Conservation (phyloP, 2,329 filamentous ascomycete genomes). For the Diaporthe ilicicola region DNA sequence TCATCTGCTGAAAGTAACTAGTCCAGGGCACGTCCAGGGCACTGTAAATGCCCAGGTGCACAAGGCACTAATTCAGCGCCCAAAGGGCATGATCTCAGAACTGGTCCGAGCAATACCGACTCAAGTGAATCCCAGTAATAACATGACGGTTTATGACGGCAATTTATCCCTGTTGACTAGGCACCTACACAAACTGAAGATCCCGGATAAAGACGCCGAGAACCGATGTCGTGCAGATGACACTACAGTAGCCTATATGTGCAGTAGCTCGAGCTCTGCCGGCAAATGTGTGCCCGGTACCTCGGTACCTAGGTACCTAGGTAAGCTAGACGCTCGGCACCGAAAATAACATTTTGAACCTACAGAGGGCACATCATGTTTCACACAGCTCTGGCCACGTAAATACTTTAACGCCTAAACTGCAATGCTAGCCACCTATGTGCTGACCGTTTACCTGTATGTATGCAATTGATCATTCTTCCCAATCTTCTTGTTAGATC, state of each 20-base stretch:
- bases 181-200: not conserved
- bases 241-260: not conserved
- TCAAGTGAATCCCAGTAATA: not conserved
- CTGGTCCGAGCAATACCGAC: not conserved
- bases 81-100: not conserved
- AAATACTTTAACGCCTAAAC: too few relatives aligned
- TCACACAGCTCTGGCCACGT: too few relatives aligned
- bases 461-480: too few relatives aligned
- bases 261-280: constrained; percentile 1
- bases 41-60: too few relatives aligned
- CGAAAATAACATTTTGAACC: too few relatives aligned
- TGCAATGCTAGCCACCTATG: too few relatives aligned
- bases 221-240: constrained; percentile 13
- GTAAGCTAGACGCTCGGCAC: too few relatives aligned
- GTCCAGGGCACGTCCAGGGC: not conserved
- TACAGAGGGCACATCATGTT: too few relatives aligned
- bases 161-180: not conserved
- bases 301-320: too few relatives aligned
- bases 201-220: not conserved
- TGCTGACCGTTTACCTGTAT: too few relatives aligned
- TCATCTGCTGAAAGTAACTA: not conserved
- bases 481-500: not conserved
- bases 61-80: not conserved
- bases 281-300: not conserved
- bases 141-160: not conserved